Conservation (phyloP, 257 asterid genomes). For the Solanum dulcamara region DNA sequence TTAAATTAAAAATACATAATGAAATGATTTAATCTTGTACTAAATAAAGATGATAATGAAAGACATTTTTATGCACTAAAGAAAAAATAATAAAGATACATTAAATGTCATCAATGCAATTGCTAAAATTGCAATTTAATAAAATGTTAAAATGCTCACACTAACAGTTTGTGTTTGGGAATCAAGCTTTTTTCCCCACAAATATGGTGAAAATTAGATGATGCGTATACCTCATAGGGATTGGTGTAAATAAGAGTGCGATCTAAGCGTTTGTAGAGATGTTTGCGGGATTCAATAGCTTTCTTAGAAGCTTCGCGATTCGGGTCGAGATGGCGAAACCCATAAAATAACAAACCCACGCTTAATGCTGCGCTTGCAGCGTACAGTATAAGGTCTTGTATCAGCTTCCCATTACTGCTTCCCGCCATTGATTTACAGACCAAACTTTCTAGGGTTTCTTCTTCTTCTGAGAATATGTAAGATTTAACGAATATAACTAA, state of each 20-base stretch:
- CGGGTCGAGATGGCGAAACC: constrained; percentile 3
- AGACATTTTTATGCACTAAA: no score
- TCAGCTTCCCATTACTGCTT: neutral
- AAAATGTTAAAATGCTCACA: no score
- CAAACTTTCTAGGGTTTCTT: neutral
- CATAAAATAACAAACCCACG: neutral
- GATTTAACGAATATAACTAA: neutral
- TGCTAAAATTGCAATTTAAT: no score
- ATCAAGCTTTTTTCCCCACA: no score
- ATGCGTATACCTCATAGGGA: neutral
- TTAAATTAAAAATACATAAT: no score
- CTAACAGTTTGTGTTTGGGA: no score
- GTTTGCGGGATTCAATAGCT: constrained; percentile 1
- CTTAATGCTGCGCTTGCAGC: constrained; percentile 3
- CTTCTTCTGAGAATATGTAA: neutral
- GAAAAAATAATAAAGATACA: no score
- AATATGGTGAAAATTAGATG: neutral
- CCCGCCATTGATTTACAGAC: neutral
- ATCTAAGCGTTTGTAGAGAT: constrained; percentile 3
- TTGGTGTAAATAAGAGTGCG: neutral
- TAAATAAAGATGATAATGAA: no score
- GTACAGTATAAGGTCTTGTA: neutral
- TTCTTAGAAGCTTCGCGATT: constrained; percentile 3
- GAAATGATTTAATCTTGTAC: no score
- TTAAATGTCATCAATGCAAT: no score